Percentiles rank a stretch among this genome's conserved stretches.
phyloP scores from a whole-genome alignment of 805 yeast genomes.

The Schwanniomyces vanrijiae region DNA sequence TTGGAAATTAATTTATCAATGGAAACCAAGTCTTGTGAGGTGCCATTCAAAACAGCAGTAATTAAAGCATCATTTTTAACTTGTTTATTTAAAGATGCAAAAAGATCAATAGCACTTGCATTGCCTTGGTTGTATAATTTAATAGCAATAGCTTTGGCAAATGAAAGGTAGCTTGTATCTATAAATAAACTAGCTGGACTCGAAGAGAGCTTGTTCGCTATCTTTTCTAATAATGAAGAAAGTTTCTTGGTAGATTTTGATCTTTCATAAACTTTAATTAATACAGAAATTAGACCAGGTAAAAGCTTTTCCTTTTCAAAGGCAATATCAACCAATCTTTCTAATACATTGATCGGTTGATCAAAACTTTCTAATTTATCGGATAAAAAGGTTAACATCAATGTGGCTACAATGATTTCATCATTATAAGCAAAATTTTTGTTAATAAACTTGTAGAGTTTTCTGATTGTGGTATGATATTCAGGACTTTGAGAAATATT shows the following conservation, averaged over 20 bases:
- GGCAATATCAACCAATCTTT: slow-evolving; percentile 21
- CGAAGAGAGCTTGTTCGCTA: slow-evolving; percentile 13
- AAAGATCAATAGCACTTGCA: slow-evolving; percentile 15
- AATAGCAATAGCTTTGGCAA: slow-evolving; percentile 30
- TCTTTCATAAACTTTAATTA: slow-evolving; percentile 50
- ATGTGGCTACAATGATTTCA: slow-evolving; percentile 22
- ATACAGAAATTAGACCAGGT: slow-evolving; percentile 53
- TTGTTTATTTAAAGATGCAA: slow-evolving; percentile 18
- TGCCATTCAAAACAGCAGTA: slow-evolving; percentile 17
- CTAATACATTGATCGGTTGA: slow-evolving; percentile 36
- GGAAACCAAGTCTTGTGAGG: slow-evolving; percentile 18
- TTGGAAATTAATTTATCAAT: slow-evolving; percentile 21
- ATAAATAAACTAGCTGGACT: slow-evolving; percentile 6
- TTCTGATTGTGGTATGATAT: slow-evolving; percentile 15
- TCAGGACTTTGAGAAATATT: slow-evolving; percentile 21
- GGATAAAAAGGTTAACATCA: slow-evolving; percentile 29
- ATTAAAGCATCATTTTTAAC: slow-evolving; percentile 25
- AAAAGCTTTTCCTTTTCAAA: slow-evolving; percentile 23
- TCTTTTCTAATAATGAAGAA: slow-evolving; percentile 12
- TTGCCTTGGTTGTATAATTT: slow-evolving; percentile 21
- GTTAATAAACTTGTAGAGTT: slow-evolving; percentile 18
- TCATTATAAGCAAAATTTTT: slow-evolving; percentile 3
- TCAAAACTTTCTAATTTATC: slow-evolving; percentile 18
- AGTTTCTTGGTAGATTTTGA: slow-evolving; percentile 37
- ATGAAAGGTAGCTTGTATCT: slow-evolving; percentile 21